These are phyloP conservation scores for Yamadazyma endophytica DNA, from an alignment of 805 yeast genomes.

Conservation along the genomic window DNA sequence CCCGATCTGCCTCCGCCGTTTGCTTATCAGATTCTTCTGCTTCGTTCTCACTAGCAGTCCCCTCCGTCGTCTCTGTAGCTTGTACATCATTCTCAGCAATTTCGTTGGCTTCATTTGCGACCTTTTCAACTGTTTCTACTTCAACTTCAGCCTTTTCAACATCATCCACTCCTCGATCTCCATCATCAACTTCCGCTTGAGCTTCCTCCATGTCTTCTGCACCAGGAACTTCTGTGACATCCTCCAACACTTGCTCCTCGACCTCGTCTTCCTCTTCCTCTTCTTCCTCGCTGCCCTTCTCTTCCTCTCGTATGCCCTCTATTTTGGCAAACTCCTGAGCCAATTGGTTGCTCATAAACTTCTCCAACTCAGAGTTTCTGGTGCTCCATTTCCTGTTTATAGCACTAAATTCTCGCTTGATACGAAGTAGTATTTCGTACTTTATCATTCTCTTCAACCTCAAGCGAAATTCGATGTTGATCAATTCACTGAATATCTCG, in stretches of 20 bases:
- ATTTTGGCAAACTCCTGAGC: conserved; percentile 22
- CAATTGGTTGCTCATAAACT: conserved; percentile 25
- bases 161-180: conserved; percentile 6
- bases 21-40: not conserved
- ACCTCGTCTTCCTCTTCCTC: conserved; percentile 20
- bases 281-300: conserved; percentile 20
- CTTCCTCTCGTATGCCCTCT: conserved; percentile 23
- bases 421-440: conserved; percentile 28
- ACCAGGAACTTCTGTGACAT: conserved; percentile 13
- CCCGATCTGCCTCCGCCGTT: not conserved
- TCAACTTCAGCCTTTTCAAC: not conserved
- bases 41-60: not conserved
- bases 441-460: conserved; percentile 29
- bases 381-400: conserved; percentile 33
- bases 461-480: conserved; percentile 29
- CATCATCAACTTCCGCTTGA: conserved; percentile 9
- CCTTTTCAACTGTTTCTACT: not conserved
- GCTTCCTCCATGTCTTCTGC: conserved; percentile 12
- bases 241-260: conserved; percentile 15
- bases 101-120: not conserved
- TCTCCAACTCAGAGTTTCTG: conserved; percentile 25
- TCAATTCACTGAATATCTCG: conserved; percentile 22
- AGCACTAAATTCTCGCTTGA: conserved; percentile 25
- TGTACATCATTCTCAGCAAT: not conserved
- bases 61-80: not conserved